Evolutionary conservation across 2,329 filamentous ascomycete species (phyloP).

Genomic region (Penicillium expansum): DNA sequence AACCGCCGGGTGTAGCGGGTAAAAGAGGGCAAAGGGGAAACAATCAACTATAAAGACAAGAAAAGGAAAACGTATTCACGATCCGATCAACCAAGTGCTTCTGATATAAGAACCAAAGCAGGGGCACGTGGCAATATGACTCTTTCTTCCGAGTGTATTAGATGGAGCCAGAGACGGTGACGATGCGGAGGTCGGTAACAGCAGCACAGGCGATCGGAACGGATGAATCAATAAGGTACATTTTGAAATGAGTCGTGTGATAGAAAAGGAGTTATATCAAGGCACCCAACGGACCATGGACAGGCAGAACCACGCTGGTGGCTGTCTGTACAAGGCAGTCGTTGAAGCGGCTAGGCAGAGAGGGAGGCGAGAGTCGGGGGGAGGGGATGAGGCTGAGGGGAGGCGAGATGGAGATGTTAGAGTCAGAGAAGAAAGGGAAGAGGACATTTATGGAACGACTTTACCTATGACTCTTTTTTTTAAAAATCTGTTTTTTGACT

Average conservation of each 20-base stretch:
- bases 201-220: constrained; percentile 41
- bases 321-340: constrained; percentile 31
- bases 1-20: constrained; percentile 5
- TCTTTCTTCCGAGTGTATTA: constrained; percentile 17
- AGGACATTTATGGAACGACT: constrained; percentile 4
- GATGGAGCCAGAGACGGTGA: constrained; percentile 24
- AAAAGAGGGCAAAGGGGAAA: constrained; percentile 4
- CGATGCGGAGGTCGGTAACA: constrained; percentile 33
- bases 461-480: constrained; percentile 17
- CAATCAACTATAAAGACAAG: constrained; percentile 11
- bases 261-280: constrained; percentile 22
- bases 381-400: constrained; percentile 1
- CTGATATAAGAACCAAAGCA: constrained; percentile 17
- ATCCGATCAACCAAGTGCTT: constrained; percentile 27
- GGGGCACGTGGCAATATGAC: constrained; percentile 18
- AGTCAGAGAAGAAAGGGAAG: constrained; percentile 11
- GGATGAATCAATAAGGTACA: constrained; percentile 39
- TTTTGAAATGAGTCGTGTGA: constrained; percentile 31
- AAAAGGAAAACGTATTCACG: constrained; percentile 14
- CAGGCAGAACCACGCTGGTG: constrained; percentile 32
- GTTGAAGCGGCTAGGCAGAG: constrained; percentile 18
- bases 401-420: constrained; percentile 6
- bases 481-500: constrained; percentile 4
- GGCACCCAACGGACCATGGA: constrained; percentile 32
- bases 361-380: constrained; percentile 1